These are phyloP conservation scores for Agaricus bisporus DNA, from an alignment of 768 basidiomycete species.

Conservation along the genomic window DNA sequence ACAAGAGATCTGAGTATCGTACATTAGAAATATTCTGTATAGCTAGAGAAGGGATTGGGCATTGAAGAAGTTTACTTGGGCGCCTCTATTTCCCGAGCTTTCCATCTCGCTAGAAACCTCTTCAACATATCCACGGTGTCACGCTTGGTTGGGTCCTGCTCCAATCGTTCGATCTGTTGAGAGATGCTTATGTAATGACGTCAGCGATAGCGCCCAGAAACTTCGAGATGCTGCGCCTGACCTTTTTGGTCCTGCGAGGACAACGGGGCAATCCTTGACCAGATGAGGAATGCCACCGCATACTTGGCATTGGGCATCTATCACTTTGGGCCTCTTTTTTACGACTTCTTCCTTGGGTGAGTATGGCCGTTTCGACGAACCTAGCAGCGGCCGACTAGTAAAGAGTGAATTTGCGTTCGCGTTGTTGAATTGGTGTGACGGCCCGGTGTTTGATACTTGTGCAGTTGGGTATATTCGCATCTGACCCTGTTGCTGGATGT, in stretches of 20 bases:
- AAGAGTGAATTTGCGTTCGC: neutral
- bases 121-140: slow-evolving; percentile 16
- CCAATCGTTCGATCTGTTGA: slow-evolving; percentile 18
- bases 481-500: neutral
- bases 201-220: neutral
- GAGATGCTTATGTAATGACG: slow-evolving; percentile 20
- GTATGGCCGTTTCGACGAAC: slow-evolving; percentile 29
- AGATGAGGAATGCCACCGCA: slow-evolving; percentile 43
- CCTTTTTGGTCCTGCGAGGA: slow-evolving; percentile 49
- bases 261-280: slow-evolving; percentile 50
- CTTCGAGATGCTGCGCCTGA: slow-evolving; percentile 17
- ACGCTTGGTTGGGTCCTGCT: slow-evolving; percentile 13
- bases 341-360: slow-evolving; percentile 17
- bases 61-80: neutral
- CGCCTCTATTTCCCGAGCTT: slow-evolving; percentile 13
- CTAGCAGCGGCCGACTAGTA: slow-evolving; percentile 1
- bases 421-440: neutral
- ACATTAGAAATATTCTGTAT: neutral
- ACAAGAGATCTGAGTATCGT: neutral
- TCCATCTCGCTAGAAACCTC: slow-evolving; percentile 18
- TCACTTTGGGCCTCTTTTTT: slow-evolving; percentile 33
- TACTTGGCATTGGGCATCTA: slow-evolving; percentile 33
- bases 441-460: slow-evolving; percentile 1
- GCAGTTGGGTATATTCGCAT: neutral
- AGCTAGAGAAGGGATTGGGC: neutral